Base-by-base conservation (phyloP, 2,329 filamentous ascomycete species). In the Aureobasidium lini region DNA sequence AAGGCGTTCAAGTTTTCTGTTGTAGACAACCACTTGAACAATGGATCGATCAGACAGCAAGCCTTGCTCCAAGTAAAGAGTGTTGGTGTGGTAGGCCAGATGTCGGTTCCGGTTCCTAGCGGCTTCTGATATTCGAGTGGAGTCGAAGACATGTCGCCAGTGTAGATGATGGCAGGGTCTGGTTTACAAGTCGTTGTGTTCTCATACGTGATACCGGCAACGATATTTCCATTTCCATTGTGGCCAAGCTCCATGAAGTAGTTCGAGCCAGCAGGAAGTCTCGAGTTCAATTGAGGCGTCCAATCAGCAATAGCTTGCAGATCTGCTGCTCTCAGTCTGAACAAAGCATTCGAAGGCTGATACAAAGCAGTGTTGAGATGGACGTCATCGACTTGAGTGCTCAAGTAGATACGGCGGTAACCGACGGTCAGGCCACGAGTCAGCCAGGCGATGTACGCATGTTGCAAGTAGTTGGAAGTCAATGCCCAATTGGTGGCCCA, bases 351-450 rank as follows among this genome's bases (percentile, higher is more conserved):
- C n/a, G 64, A 63, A 1, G 82, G 81, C 16, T 69, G 58, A 60
- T 75, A 76, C 29, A 76, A 61, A 3, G 67, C 67, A 2, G 73
- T 75, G 67, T 75, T 72, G 18, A 86, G 72, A 64, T 85, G 81
- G 74, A 86, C 81, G 64, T 86, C 84, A 64, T 86, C 84, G 34
- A 86, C 79, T 65, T 84, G 82, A 11, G 81, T 79, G 70, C 73
- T 79, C 37, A 84, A 69, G 62, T 82, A 78, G 39, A 79, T 73
- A 62, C 81, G 77, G 57, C 81, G 77, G 66, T 81, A 79, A n/a
- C 82, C 82, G 9, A 79, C 73, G 62, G 44, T 81, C 8, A 85
- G 69, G 39, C 83, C 83, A 62, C 81, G 77, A 5, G 83, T 85
- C 36, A 83, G 68, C 83, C 82, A 86, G 64, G 79, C 79, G 61